A percentile compares a stretch with the other conserved stretches of the same genome.
phyloP scores from a whole-genome alignment of 495 filamentous ascomycete genomes.

The Penicillium atrosanguineum region DNA sequence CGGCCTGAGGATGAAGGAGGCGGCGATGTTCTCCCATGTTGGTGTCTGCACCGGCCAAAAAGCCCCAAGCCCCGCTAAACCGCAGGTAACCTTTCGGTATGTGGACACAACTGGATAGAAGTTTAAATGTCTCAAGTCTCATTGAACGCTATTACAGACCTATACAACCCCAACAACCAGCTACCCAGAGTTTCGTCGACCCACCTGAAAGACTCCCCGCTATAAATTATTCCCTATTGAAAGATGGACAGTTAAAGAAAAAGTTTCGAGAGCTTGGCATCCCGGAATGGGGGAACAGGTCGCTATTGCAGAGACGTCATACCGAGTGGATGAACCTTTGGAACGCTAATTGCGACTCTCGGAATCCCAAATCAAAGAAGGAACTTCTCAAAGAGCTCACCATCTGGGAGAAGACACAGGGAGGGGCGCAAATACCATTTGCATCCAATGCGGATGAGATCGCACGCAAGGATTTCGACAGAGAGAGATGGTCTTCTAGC shows the following conservation, averaged over 20 bases:
- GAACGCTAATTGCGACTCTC: conserved; percentile 94
- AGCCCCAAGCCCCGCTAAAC: conserved; percentile 9
- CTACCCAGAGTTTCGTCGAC: conserved; percentile 5
- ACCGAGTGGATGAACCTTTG: conserved; percentile 93
- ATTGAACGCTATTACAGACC: conserved; percentile 20
- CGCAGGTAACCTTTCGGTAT: conserved; percentile 30
- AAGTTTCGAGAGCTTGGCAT: conserved; percentile 85
- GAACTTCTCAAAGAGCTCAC: conserved; percentile 77
- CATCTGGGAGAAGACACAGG: conserved; percentile 77
- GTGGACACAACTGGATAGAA: conserved; percentile 2
- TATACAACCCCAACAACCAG: conserved; percentile 17
- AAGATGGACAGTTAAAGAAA: conserved; percentile 69
- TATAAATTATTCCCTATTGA: conserved; percentile 77
- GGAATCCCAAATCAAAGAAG: conserved; percentile 61
- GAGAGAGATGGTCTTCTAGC: conserved; percentile 66
- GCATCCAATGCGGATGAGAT: conserved; percentile 36
- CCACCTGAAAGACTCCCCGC: conserved; percentile 64
- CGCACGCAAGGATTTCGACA: conserved; percentile 83
- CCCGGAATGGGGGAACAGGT: conserved; percentile 61
- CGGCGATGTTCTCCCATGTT: conserved; percentile 73
- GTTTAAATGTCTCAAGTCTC: conserved; percentile 4
- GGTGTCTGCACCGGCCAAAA: conserved; percentile 51
- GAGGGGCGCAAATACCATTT: conserved; percentile 27
- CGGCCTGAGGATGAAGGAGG: conserved; percentile 67
- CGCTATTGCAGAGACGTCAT: conserved; percentile 72